These are phyloP conservation scores for Diutina rugosa DNA, from an alignment of 1,139 yeast genomes.

Conservation along the genomic window DNA sequence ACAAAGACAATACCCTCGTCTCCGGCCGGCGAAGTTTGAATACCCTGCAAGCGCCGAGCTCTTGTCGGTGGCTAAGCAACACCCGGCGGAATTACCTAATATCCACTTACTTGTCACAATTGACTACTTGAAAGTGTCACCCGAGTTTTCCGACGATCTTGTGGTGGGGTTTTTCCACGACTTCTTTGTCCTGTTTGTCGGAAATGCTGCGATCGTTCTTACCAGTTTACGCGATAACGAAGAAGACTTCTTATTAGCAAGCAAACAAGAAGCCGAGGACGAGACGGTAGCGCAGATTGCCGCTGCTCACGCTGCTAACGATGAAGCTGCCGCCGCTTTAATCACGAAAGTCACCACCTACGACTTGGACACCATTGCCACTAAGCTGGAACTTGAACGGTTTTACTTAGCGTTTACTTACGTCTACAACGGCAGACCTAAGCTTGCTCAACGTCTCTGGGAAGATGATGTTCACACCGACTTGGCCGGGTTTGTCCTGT, in stretches of 20 bases:
- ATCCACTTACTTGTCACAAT: constrained; percentile 10
- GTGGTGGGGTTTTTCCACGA: constrained; percentile 33
- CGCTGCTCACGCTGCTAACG: not conserved
- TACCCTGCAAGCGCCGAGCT: constrained; percentile 18
- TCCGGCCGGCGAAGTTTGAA: constrained; percentile 27
- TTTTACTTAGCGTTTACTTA: constrained; percentile 71
- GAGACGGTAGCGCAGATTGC: not conserved
- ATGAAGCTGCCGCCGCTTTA: not conserved
- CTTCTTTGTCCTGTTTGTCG: constrained; percentile 49
- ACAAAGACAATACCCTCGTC: constrained; percentile 51
- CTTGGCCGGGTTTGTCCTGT: constrained; percentile 61
- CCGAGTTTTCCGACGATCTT: constrained; percentile 16
- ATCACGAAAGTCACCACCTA: not conserved
- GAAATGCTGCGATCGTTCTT: constrained; percentile 66
- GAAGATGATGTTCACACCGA: constrained; percentile 32
- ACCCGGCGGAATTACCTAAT: constrained; percentile 12
- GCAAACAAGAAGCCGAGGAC: constrained; percentile 7
- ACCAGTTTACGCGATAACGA: constrained; percentile 76
- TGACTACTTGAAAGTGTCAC: constrained; percentile 10
- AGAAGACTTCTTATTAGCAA: constrained; percentile 64
- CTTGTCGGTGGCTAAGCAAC: constrained; percentile 10
- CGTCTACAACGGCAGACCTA: constrained; percentile 50
- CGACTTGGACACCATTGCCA: not conserved
- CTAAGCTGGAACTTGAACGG: constrained; percentile 46
- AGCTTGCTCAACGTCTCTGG: constrained; percentile 59